A percentile compares a stretch with the other conserved stretches of the same genome.
Evolutionary conservation across 1,284 basidiomycete genomes (phyloP).

Genomic region (Malassezia slooffiae): DNA sequence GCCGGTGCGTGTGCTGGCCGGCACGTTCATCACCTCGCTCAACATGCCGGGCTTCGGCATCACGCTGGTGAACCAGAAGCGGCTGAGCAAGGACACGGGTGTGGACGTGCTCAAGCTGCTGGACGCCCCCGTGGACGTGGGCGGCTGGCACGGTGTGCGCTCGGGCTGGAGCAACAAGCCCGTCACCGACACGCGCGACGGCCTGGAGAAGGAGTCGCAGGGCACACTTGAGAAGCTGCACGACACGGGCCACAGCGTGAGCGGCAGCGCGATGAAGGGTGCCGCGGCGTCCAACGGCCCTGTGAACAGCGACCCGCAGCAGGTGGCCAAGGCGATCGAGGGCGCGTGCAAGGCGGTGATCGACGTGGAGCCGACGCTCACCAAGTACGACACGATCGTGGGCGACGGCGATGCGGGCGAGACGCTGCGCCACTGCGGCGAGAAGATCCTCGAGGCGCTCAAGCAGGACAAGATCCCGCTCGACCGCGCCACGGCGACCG

Average conservation of each 20-base stretch:
- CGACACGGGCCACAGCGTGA: constrained; percentile 35
- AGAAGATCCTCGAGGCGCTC: constrained; percentile 34
- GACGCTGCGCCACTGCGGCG: constrained; percentile 36
- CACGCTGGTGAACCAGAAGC: constrained; percentile 49
- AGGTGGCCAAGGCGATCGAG: constrained; percentile 40
- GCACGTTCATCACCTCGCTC: constrained; percentile 51
- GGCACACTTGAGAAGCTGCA: constrained; percentile 27
- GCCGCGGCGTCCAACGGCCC: constrained; percentile 27
- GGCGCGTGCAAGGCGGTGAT: constrained; percentile 47
- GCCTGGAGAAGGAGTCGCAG: constrained; percentile 31
- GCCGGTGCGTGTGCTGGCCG: constrained; percentile 48
- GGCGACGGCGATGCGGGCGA: constrained; percentile 46
- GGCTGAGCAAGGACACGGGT: constrained; percentile 43
- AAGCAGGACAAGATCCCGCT: constrained; percentile 30
- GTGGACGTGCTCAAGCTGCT: constrained; percentile 47
- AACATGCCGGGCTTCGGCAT: constrained; percentile 51
- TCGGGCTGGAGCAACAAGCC: constrained; percentile 38
- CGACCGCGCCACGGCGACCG: constrained; percentile 35
- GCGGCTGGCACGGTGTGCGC: constrained; percentile 48
- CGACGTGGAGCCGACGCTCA: constrained; percentile 49
- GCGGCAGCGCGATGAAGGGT: constrained; percentile 26
- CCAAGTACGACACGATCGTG: constrained; percentile 50
- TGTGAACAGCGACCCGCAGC: constrained; percentile 27
- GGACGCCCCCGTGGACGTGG: constrained; percentile 49
- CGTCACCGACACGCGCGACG: constrained; percentile 11